These are phyloP conservation scores for Rubroshorea leprosula DNA, from an alignment of 345 rosid genomes.

Conservation along the genomic window DNA sequence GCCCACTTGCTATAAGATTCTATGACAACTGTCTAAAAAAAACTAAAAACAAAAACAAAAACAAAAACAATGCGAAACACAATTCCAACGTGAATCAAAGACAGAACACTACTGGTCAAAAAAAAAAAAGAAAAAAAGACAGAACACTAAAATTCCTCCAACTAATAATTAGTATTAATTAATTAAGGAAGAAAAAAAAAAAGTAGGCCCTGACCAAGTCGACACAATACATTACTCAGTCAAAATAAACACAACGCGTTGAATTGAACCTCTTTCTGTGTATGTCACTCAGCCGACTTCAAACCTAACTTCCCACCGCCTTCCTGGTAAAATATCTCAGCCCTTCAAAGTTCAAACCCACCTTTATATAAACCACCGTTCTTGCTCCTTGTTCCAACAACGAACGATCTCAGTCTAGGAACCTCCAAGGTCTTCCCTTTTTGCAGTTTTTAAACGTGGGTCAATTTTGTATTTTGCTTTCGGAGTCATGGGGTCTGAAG, in stretches of 20 bases:
- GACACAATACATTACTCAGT: background rate
- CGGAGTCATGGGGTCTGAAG: constrained; percentile 7
- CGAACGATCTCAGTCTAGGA: background rate
- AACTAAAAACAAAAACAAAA: too few species aligned
- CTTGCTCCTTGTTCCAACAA: background rate
- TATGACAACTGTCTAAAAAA: too few species aligned
- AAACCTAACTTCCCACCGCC: background rate
- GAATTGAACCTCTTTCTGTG: background rate
- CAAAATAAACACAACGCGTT: background rate
- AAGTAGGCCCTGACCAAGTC: background rate
- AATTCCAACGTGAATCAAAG: too few species aligned
- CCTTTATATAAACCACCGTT: background rate
- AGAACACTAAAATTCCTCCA: too few species aligned
- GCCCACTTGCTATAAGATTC: too few species aligned
- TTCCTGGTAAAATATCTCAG: background rate
- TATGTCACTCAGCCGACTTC: background rate
- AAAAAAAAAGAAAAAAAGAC: too few species aligned
- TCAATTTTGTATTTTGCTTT: background rate
- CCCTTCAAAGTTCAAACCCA: background rate
- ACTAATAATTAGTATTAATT: too few species aligned
- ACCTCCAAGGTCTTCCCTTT: background rate
- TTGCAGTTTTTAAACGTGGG: background rate
- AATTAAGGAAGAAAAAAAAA: background rate
- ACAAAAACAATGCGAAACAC: too few species aligned
- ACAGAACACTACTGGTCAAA: too few species aligned